Percentiles rank a stretch among this genome's conserved stretches.
phyloP scores from a whole-genome alignment of 305 asterid species.

The Fraxinus angustifolia region DNA sequence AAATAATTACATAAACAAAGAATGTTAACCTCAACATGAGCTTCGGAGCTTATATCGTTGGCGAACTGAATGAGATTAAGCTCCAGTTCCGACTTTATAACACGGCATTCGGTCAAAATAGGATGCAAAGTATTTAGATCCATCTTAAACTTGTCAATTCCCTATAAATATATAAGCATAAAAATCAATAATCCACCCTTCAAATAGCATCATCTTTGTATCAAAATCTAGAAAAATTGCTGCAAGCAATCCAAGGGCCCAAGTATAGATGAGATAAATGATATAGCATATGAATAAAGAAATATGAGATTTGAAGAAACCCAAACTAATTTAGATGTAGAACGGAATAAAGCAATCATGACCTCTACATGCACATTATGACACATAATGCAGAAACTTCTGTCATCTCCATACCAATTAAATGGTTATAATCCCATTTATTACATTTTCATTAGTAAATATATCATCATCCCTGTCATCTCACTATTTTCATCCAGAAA shows the following conservation, averaged over 20 bases:
- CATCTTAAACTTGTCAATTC: slow-evolving; percentile 63
- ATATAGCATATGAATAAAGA: background rate
- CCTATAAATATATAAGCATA: slow-evolving; percentile 43
- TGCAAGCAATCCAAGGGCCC: background rate
- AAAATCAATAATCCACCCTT: slow-evolving; percentile 16
- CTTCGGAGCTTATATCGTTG: slow-evolving; percentile 97
- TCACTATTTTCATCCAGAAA: background rate
- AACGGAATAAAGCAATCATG: background rate
- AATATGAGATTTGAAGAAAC: background rate
- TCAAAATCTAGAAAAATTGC: slow-evolving; percentile 12
- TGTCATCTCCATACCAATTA: background rate
- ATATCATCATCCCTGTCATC: background rate
- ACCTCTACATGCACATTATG: background rate
- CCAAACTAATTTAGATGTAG: background rate
- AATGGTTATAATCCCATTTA: background rate
- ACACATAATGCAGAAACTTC: background rate
- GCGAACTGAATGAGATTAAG: slow-evolving; percentile 85
- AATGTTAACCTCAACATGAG: slow-evolving; percentile 81
- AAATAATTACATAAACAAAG: slow-evolving; percentile 17
- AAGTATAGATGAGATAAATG: background rate
- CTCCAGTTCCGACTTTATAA: slow-evolving; percentile 68
- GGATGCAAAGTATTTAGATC: slow-evolving; percentile 79
- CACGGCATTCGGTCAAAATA: slow-evolving; percentile 90
- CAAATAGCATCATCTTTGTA: slow-evolving; percentile 11
- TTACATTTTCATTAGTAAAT: background rate